These are phyloP conservation scores for Boechera stricta DNA, from an alignment of 345 rosid species.

Conservation along the genomic window DNA sequence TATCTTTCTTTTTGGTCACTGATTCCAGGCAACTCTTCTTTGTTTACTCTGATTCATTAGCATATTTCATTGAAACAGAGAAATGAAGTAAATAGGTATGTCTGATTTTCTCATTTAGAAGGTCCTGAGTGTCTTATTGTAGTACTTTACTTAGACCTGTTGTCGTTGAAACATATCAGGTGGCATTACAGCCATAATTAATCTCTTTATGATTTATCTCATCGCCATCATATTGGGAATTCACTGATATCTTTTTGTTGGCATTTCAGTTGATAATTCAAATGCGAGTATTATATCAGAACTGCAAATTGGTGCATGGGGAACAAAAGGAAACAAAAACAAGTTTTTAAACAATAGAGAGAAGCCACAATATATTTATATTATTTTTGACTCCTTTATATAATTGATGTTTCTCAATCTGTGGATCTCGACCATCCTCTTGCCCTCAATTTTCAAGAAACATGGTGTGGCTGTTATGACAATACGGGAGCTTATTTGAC, in stretches of 20 bases:
- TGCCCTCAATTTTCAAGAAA: constrained; percentile 88
- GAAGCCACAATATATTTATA: constrained; percentile 1
- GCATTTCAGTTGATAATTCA: constrained; percentile 68
- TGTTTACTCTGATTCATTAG: not conserved
- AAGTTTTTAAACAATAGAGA: not conserved
- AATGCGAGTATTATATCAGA: constrained; percentile 85
- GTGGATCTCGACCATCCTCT: constrained; percentile 98
- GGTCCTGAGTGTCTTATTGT: not conserved
- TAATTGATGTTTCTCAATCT: constrained; percentile 92
- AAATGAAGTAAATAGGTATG: constrained; percentile 60
- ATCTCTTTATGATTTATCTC: not conserved
- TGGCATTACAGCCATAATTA: not conserved
- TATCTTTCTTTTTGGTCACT: constrained; percentile 1
- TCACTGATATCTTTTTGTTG: constrained; percentile 23
- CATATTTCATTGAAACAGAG: not conserved
- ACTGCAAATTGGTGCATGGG: constrained; percentile 95
- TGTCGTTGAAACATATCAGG: not conserved
- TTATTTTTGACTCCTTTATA: constrained; percentile 58
- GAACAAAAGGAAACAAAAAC: constrained; percentile 41
- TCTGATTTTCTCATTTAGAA: constrained; percentile 4
- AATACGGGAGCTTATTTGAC: constrained; percentile 87
- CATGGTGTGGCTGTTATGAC: constrained; percentile 97
- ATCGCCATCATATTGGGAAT: not conserved
- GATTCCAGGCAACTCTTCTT: not conserved
- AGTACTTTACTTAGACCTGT: not conserved